phyloP scores from a whole-genome alignment of 1,139 yeast genomes.

The Blastobotrys apis region DNA sequence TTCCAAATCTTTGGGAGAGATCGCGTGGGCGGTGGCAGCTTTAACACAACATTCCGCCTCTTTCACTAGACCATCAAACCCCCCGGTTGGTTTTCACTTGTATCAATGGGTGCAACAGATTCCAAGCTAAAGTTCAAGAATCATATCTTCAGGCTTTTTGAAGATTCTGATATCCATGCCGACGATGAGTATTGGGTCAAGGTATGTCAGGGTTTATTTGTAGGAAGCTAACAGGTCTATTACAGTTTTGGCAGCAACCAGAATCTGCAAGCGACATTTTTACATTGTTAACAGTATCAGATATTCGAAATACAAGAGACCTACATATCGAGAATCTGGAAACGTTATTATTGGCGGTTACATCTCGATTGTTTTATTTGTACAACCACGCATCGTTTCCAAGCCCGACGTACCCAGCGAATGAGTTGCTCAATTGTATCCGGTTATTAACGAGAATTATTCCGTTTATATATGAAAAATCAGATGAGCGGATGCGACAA shows the following conservation, averaged over 20 bases:
- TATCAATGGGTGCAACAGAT: conserved; percentile 77
- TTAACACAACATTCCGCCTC: no score
- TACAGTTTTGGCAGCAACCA: conserved; percentile 44
- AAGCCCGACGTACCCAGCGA: conserved; percentile 27
- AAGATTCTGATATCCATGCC: conserved; percentile 43
- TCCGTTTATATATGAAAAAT: conserved; percentile 59
- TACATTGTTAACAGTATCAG: conserved; percentile 51
- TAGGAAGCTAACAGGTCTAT: background rate
- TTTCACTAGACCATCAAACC: no score
- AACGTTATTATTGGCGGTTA: conserved; percentile 46
- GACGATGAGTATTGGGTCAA: conserved; percentile 53
- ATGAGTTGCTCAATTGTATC: conserved; percentile 51
- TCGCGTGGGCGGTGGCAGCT: no score
- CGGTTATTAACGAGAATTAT: conserved; percentile 61
- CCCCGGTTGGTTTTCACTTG: no score
- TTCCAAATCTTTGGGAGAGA: no score
- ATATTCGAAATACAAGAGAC: conserved; percentile 57
- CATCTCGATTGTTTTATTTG: conserved; percentile 35
- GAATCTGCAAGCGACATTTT: conserved; percentile 51
- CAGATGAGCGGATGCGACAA: conserved; percentile 33
- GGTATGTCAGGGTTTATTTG: conserved; percentile 21
- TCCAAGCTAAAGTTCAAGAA: conserved; percentile 58
- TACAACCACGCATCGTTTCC: conserved; percentile 31
- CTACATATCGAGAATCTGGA: conserved; percentile 54
- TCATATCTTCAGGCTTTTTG: conserved; percentile 62